Base-by-base conservation (phyloP, 768 basidiomycete genomes). In the Xerocomellus intermedius region DNA sequence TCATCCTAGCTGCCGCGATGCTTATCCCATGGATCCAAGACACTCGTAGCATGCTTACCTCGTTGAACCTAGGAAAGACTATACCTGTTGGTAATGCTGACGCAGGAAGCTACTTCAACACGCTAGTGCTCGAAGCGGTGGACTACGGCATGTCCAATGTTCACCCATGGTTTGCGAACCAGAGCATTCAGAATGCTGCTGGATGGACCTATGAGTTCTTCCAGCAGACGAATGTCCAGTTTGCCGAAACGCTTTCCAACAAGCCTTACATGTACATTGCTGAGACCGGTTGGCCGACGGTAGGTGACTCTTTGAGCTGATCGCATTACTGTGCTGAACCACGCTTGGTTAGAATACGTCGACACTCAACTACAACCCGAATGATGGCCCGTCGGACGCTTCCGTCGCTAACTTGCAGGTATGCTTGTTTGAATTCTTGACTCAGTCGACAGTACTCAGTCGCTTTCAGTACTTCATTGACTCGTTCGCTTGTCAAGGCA, bases 111-210 rank as follows among this genome's bases (percentile, higher is more conserved):
- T 89, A 84, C 73, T 90, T 95, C 75, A 93, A 89, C 66, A 85
- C 73, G 3, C 58, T 80, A 58, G 82, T 96, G 21, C 74, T 93
- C 5, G 65, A 69, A 42, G 76, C 74, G 13, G 78, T 86, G 39
- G 86, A 91, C 64, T 92, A 85, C 61, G 89, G 88, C 48, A 82
- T 94, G 87, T 82, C 91, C 7, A 96, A 97, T 58, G 91, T 94
- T 8, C 94, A 96, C 65, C 86, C 94, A 4, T 94, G 91, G 92
- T 98, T 97, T 68, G 95, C 88, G n/a, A 84, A 87, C 61, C 80
- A 87, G 24, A 78, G 81, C 8, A 83, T 86, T 24, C 69, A 82
- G 5, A 62, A 80, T 4, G 86, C 89, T 0, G 90, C 94, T 0
- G 80, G 61, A 7, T 99, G 96, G 96, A 94, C 92, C 0, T 75